Percentiles rank a stretch among this genome's conserved stretches.
These are phyloP conservation scores for Caryopteris hybrid DNA, from an alignment of 305 asterid species.

Conservation along the genomic window DNA sequence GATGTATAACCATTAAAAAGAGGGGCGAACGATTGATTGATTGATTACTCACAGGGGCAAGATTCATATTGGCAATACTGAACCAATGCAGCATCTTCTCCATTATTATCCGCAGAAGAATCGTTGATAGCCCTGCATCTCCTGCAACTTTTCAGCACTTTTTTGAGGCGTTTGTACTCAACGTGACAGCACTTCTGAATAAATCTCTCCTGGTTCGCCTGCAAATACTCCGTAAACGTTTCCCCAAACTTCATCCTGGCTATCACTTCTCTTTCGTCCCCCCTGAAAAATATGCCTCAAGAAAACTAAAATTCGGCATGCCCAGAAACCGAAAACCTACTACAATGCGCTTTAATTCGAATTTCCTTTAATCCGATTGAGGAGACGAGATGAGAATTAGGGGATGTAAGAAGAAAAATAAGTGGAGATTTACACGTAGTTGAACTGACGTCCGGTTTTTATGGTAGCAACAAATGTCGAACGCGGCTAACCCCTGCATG, in stretches of 20 bases:
- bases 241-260: slow-evolving; percentile 78
- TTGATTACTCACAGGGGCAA: slow-evolving; percentile 39
- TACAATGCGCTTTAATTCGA: not conserved
- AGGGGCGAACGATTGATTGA: not conserved
- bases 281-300: not conserved
- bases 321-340: not conserved
- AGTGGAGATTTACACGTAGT: not conserved
- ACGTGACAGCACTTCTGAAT: slow-evolving; percentile 53
- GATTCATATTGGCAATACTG: slow-evolving; percentile 35
- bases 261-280: not conserved
- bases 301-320: not conserved
- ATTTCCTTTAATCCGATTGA: not conserved
- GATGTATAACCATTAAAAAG: not conserved
- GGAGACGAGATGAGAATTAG: not conserved
- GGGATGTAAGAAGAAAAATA: not conserved
- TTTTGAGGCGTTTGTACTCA: slow-evolving; percentile 78
- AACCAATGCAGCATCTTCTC: slow-evolving; percentile 21
- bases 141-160: slow-evolving; percentile 68
- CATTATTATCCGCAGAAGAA: slow-evolving; percentile 25
- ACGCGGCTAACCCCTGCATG: slow-evolving; percentile 19
- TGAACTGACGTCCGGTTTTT: not conserved
- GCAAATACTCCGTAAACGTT: slow-evolving; percentile 59
- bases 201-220: slow-evolving; percentile 51
- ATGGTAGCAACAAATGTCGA: not conserved
- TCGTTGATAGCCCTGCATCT: slow-evolving; percentile 34